These are phyloP conservation scores for Phalaenopsis aphrodite DNA, from an alignment of 106 monocot species.

Conservation along the genomic window DNA sequence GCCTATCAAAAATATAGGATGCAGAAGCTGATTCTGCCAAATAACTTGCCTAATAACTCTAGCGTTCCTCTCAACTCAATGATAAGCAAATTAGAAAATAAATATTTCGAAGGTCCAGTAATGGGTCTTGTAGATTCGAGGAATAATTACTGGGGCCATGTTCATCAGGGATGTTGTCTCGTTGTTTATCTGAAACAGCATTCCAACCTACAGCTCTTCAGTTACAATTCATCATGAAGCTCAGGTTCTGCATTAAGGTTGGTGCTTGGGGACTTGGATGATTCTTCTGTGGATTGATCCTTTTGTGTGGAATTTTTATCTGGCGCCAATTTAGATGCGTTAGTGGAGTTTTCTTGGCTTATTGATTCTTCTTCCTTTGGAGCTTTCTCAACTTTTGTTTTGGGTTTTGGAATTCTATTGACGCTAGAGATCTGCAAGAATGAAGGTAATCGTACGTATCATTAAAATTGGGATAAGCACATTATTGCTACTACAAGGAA, in stretches of 20 bases:
- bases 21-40: neutral
- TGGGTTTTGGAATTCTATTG: conserved; percentile 88
- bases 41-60: neutral
- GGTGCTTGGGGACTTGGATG: conserved; percentile 6
- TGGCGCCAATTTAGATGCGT: conserved; percentile 12
- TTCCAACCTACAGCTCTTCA: neutral
- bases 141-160: neutral
- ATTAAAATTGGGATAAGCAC: neutral
- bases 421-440: conserved; percentile 54
- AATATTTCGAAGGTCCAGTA: neutral
- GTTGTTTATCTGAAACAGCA: neutral
- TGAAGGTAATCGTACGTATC: neutral
- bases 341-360: conserved; percentile 25
- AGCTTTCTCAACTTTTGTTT: conserved; percentile 84
- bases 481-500: neutral
- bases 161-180: neutral
- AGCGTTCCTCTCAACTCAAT: neutral
- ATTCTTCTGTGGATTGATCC: conserved; percentile 20
- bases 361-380: conserved; percentile 37
- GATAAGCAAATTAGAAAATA: neutral
- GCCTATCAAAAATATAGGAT: no score
- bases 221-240: conserved; percentile 72
- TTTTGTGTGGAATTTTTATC: conserved; percentile 21
- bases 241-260: conserved; percentile 25
- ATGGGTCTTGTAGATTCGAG: neutral